phyloP scores from a whole-genome alignment of 2,329 filamentous ascomycete species.

The Pezicula radicicola region DNA sequence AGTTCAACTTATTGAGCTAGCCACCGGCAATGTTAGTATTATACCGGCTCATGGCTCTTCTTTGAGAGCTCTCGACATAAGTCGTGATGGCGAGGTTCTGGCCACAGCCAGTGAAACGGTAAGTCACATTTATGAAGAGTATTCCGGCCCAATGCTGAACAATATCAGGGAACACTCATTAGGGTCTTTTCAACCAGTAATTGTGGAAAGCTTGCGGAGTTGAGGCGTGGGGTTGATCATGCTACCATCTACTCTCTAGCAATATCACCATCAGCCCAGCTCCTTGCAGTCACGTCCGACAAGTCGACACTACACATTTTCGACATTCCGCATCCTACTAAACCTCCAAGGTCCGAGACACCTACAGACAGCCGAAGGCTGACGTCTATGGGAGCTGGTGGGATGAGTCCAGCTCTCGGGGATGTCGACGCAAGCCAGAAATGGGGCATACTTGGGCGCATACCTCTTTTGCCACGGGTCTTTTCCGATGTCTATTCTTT shows the following conservation, averaged over 20 bases:
- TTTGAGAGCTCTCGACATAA: constrained; percentile 76
- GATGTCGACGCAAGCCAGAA: constrained; percentile 61
- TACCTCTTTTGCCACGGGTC: constrained; percentile 80
- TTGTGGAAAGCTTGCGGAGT: constrained; percentile 77
- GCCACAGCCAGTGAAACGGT: constrained; percentile 86
- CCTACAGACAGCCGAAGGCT: constrained; percentile 28
- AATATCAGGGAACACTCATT: constrained; percentile 74
- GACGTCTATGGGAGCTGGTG: constrained; percentile 22
- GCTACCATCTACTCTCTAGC: constrained; percentile 84
- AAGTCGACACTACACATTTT: constrained; percentile 96
- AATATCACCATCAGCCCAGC: constrained; percentile 76
- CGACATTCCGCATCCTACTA: constrained; percentile 65
- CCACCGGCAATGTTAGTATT: constrained; percentile 82
- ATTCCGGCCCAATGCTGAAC: background rate
- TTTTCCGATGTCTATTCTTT: constrained; percentile 92
- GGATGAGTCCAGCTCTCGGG: constrained; percentile 26
- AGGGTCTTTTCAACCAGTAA: constrained; percentile 80
- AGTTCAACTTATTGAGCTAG: constrained; percentile 80
- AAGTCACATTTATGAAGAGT: constrained; percentile 17
- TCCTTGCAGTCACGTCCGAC: constrained; percentile 91
- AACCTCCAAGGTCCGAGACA: constrained; percentile 31
- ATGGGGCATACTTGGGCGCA: constrained; percentile 81
- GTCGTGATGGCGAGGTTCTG: constrained; percentile 73
- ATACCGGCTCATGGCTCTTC: constrained; percentile 84
- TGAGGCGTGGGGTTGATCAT: constrained; percentile 84